Evolutionary conservation across 169 alveolate genomes (phyloP).

Genomic region (Cryptosporidium canis): DNA sequence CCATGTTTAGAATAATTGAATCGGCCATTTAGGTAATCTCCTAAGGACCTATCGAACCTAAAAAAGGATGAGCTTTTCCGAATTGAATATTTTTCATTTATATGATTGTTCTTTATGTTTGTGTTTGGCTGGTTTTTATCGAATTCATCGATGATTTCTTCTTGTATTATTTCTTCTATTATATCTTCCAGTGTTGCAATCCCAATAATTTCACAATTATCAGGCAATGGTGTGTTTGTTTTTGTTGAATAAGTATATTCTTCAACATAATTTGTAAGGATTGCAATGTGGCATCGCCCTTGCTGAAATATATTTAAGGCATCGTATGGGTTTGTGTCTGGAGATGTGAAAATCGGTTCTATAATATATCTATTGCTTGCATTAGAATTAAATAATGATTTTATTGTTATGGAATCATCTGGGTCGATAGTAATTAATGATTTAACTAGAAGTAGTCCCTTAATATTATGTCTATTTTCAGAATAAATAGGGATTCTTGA

Average conservation of each 20-base stretch:
- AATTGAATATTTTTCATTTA: background rate
- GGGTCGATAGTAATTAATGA: slow-evolving; percentile 77
- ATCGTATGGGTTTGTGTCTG: slow-evolving; percentile 66
- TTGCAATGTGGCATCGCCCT: slow-evolving; percentile 72
- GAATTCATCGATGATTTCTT: slow-evolving; percentile 64
- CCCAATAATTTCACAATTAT: slow-evolving; percentile 43
- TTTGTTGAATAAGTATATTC: slow-evolving; percentile 30
- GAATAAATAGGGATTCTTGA: slow-evolving; percentile 86
- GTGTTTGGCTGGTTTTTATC: slow-evolving; percentile 35
- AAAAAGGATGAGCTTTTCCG: slow-evolving; percentile 29
- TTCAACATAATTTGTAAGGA: slow-evolving; percentile 54
- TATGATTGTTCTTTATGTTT: background rate
- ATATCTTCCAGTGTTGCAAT: slow-evolving; percentile 71
- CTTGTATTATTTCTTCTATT: slow-evolving; percentile 61
- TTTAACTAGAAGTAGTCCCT: slow-evolving; percentile 82
- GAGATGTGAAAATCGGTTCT: slow-evolving; percentile 63
- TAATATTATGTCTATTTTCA: slow-evolving; percentile 78
- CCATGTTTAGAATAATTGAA: background rate
- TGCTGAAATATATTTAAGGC: slow-evolving; percentile 56
- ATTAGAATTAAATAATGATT: slow-evolving; percentile 48
- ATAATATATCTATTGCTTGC: slow-evolving; percentile 22
- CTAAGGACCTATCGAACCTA: slow-evolving; percentile 16
- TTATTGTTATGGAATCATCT: slow-evolving; percentile 43
- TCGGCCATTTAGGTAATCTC: slow-evolving; percentile 4
- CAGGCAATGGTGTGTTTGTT: slow-evolving; percentile 48